A percentile compares a stretch with the other conserved stretches of the same genome.
phyloP scores from a whole-genome alignment of 192 early-diverging fungal species.

The Rhizophagus sp. region DNA sequence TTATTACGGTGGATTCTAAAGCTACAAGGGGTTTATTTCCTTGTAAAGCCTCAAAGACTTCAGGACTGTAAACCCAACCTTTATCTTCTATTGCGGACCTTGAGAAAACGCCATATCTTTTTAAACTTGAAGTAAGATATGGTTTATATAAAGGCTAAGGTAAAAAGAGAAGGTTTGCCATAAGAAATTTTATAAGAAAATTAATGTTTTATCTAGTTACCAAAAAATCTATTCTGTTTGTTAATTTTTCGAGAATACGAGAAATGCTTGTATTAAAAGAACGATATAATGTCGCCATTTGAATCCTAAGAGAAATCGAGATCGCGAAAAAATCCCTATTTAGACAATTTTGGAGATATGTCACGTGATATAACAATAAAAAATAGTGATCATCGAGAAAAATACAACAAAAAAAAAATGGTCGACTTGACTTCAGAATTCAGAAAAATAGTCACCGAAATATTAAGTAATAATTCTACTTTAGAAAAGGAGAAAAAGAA shows the following conservation, averaged over 20 bases:
- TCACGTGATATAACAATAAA: no score
- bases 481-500: neutral
- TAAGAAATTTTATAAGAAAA: neutral
- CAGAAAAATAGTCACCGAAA: slow-evolving; percentile 13
- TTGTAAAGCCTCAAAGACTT: slow-evolving; percentile 62
- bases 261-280: no score
- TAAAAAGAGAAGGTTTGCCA: neutral
- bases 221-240: neutral
- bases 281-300: neutral
- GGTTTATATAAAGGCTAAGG: neutral
- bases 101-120: neutral
- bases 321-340: no score
- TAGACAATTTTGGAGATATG: no score
- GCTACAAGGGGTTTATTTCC: slow-evolving; percentile 78
- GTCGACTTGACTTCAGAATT: slow-evolving; percentile 21
- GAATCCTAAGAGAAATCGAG: neutral
- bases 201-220: neutral
- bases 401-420: neutral
- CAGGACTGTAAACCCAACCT: slow-evolving; percentile 15
- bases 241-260: neutral
- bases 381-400: no score
- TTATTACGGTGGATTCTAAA: slow-evolving; percentile 93
- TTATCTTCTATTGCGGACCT: neutral
- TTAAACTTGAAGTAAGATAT: neutral
- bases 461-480: neutral